Percentiles rank a stretch among this genome's conserved stretches.
phyloP scores from a whole-genome alignment of 2,329 filamentous ascomycete species.

The Sporothrix variecibatus region DNA sequence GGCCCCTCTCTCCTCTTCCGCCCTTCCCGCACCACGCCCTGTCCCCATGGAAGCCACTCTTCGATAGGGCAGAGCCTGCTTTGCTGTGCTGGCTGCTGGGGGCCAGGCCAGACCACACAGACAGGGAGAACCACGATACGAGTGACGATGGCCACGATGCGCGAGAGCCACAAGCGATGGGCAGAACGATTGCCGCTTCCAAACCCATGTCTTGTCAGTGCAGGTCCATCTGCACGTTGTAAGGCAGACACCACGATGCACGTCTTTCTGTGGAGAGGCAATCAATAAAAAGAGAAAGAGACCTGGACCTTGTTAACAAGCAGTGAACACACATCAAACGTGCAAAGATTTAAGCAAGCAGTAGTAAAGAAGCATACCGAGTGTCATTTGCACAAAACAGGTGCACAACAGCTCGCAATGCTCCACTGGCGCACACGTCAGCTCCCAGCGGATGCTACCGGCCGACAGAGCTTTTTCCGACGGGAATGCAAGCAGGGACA shows the following conservation, averaged over 20 bases:
- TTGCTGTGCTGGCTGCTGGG: not conserved
- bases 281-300: not conserved
- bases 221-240: not conserved
- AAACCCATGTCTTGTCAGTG: slow-evolving; percentile 2
- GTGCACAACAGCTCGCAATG: not conserved
- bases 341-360: not conserved
- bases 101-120: not conserved
- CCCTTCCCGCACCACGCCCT: not conserved
- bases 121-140: slow-evolving; percentile 7
- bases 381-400: not conserved
- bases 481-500: not conserved
- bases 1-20: not conserved
- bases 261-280: not conserved
- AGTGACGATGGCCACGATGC: not conserved
- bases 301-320: not conserved
- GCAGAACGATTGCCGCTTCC: not conserved
- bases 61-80: not conserved
- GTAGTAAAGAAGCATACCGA: not conserved
- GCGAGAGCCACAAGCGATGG: not conserved
- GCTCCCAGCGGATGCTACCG: not conserved
- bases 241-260: slow-evolving; percentile 9
- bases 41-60: not conserved
- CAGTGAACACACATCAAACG: not conserved
- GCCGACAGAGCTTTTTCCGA: not conserved
- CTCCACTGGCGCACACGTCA: not conserved